These are phyloP conservation scores for Claviceps sp. DNA, from an alignment of 2,329 filamentous ascomycete genomes.

Conservation along the genomic window DNA sequence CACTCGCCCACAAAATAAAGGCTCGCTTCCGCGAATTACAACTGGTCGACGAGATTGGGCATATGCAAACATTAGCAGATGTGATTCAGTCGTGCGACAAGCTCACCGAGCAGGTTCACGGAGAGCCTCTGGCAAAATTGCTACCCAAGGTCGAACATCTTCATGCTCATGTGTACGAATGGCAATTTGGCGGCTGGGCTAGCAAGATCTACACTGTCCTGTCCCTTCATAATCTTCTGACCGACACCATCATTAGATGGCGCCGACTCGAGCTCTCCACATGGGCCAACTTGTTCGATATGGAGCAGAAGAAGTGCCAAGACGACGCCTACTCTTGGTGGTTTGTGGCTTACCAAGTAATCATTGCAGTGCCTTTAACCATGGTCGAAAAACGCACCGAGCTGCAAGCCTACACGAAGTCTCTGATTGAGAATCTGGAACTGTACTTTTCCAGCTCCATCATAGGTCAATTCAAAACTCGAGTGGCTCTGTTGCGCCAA, in stretches of 20 bases:
- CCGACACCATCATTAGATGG: constrained; percentile 75
- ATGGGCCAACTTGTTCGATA: constrained; percentile 79
- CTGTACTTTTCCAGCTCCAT: constrained; percentile 68
- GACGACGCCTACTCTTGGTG: constrained; percentile 83
- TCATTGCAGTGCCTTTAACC: constrained; percentile 61
- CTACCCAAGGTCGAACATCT: constrained; percentile 80
- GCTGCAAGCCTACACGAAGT: constrained; percentile 49
- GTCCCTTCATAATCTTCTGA: constrained; percentile 62
- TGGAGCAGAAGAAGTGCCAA: constrained; percentile 63
- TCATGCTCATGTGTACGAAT: constrained; percentile 76
- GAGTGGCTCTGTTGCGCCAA: constrained; percentile 57
- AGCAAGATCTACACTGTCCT: constrained; percentile 63
- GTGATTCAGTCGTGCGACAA: constrained; percentile 63
- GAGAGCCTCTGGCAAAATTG: constrained; percentile 74
- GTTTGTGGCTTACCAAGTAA: constrained; percentile 87
- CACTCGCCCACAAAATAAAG: constrained; percentile 55
- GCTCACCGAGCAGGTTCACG: constrained; percentile 60
- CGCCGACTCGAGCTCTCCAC: constrained; percentile 81
- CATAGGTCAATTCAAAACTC: constrained; percentile 64
- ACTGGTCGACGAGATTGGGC: constrained; percentile 48
- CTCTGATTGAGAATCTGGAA: constrained; percentile 63
- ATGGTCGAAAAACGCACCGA: constrained; percentile 46
- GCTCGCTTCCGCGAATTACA: constrained; percentile 61
- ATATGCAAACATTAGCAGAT: constrained; percentile 66
- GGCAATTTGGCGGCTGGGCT: constrained; percentile 78